Base-by-base conservation (phyloP, 2,329 filamentous ascomycete species). In the Neophaeococcomyces aloes region DNA sequence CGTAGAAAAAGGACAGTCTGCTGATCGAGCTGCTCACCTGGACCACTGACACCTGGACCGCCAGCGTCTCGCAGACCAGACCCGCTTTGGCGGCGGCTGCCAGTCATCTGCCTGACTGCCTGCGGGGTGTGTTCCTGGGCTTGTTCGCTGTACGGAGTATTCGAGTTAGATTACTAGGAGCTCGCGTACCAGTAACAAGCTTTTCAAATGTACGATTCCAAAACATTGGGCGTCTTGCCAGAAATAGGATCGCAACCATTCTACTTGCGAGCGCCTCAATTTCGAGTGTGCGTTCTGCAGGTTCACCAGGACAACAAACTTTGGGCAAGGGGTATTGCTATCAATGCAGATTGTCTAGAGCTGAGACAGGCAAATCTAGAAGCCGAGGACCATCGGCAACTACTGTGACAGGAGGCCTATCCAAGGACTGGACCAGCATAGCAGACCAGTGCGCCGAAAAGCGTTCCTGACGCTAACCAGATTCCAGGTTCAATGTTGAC, bases 401-500 rank as follows among this genome's bases (percentile, higher is more conserved):
- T 14, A 27, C 17, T 17, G 15, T n/a, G 13, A 17, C 25, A 8
- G 18, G 23, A 6, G 19, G 35, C 17, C 13, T 23, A 17, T 13
- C 27, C 35, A 13, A 23, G 13, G 25, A 19, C 35, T 27, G 23
- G 11, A 3, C 13, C 23, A 25, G 35, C 18, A 13, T 36, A 7
- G 35, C 35, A 38, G 35, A 17, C 23, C 35, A 17, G 35, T 14
- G n/a, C n/a, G n/a, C n/a, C n/a, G n/a, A n/a, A n/a, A n/a, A n/a
- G n/a, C n/a, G 38, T 41, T 41, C 38, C 38, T 41, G 38, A 41
- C 38, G 30, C 30, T 27, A 27, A 27, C 10, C 14, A 41, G n/a
- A n/a, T n/a, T n/a, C n/a, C n/a, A n/a, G n/a, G n/a, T n/a, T n/a
- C n/a, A n/a, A n/a, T n/a, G 32, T 32, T 32, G 8, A 38, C 35